Evolutionary conservation across 306 rosid genomes (phyloP).

Genomic region (Nissolia schottii): DNA sequence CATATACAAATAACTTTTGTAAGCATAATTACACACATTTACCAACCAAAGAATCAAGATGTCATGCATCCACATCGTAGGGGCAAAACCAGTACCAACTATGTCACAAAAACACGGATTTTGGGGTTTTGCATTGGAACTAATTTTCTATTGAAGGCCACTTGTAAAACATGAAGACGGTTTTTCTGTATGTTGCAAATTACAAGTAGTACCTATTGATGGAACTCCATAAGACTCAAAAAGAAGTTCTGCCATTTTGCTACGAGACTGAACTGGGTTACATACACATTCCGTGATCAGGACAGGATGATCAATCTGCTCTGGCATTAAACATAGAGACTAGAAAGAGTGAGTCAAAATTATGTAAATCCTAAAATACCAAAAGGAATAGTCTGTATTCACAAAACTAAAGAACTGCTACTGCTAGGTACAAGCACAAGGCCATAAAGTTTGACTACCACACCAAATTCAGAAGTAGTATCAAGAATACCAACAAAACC

Average conservation of each 20-base stretch:
- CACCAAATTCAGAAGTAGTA: not conserved
- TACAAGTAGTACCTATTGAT: constrained; percentile 50
- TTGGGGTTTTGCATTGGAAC: not conserved
- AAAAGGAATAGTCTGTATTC: not conserved
- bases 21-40: not conserved
- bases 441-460: not conserved
- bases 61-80: not conserved
- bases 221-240: constrained; percentile 92
- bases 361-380: not conserved
- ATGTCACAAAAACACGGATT: not conserved
- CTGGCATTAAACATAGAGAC: constrained; percentile 48
- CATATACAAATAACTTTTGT: constrained; percentile 16
- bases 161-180: not conserved
- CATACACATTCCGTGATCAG: constrained; percentile 77
- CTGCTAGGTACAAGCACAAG: constrained; percentile 1
- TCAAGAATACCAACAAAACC: not conserved
- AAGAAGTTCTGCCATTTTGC: constrained; percentile 81
- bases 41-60: not conserved
- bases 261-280: constrained; percentile 78
- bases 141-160: not conserved
- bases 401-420: constrained; percentile 8
- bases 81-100: not conserved
- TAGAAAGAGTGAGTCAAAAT: constrained; percentile 22
- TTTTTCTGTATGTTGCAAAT: constrained; percentile 8
- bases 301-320: constrained; percentile 78